Evolutionary conservation across 495 filamentous ascomycete species (phyloP), one percentile per base, ranked within the genome.

Genomic region (Usnea hakonensis): DNA sequence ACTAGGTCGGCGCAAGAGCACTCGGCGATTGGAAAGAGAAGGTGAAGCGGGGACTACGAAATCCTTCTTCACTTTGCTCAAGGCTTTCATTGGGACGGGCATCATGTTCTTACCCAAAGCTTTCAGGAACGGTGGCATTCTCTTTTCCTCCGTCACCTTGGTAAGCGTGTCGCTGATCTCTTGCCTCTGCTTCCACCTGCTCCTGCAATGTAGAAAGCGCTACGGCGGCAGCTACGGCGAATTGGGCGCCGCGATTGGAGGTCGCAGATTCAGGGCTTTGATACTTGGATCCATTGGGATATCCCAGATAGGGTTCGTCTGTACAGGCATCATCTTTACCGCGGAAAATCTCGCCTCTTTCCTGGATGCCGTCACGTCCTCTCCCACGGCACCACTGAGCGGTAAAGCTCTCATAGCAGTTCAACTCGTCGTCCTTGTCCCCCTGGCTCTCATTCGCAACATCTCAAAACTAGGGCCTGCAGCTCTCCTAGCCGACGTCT

Each of bases 81-180:
- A 88, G 64, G 83, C 84, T 4, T 87, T 87, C 63, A 72, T 87
- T 55, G 84, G 84, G 23, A 87, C 84, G 1, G 84, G 84, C 26
- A 85, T 87, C 70, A 84, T 87, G 81, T 87, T 87, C 66, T 71
- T 88, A 23, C 85, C 85, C 14, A 86, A 85, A 63, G 85, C 85
- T 2, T 88, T 87, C 68, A 78, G 78, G 65, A 87, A 87, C 65
- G 85, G 85, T 28, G 85, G 85, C 23, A 75, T 88, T n/a, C 69
- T 88, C 17, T 88, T 88, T 67, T 85, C 83, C 0, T 82, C 79
- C 0, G 67, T 88, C 40, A 78, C 82, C 10, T 79, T 88, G 68
- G 61, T 86, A 19, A 71, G 70, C 6, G 75, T 86, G 2, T 82
- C 85, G 19, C 55, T 75, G 4, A 65, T 87, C 40, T 82, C 82